Base-by-base conservation (phyloP, 2,329 filamentous ascomycete genomes). In the Aspergillus costaricaensis region DNA sequence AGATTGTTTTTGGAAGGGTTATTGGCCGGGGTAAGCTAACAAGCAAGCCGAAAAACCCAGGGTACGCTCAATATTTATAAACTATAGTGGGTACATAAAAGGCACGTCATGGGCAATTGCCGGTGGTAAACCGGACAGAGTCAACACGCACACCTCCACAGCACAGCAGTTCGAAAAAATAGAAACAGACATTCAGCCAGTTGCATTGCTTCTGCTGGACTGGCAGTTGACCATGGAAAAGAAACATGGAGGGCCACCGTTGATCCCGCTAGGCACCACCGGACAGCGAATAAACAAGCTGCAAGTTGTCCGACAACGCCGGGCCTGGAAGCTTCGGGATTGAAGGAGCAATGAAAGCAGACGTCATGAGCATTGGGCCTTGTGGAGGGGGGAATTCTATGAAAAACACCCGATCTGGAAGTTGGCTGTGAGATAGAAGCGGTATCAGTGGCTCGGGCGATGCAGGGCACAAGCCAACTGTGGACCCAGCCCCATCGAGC, bases 41-140 rank as follows among this genome's bases (percentile, higher is more conserved):
- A 15, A 51, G 48, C 10, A 19, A 32, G 36, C 15, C 36, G 30
- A 51, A 55, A 57, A 17, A 21, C 12, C 23, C 53, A 55, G 53
- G 53, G 25, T 32, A 32, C 48, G 50, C 50, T 43, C 27, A 55
- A 52, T 67, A 65, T 68, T 70, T 69, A 70, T 70, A 68, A 61
- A 60, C 14, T 15, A n/a, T 19, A 48, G 64, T 64, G 67, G 65
- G 39, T 59, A 61, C 57, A 50, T 14, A 52, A 49, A 19, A 30
- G 41, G 48, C 54, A 63, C 53, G 63, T 62, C 63, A 64, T 67
- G 38, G 38, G 21, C 41, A 52, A 44, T 27, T 38, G 55, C 43
- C 59, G 43, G 51, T 48, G 58, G 51, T 50, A 61, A 36, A 50
- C 61, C n/a, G 36, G 43, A 48, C 57, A 57, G 53, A 54, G 44